Evolutionary conservation across 805 yeast genomes (phyloP).

Genomic region (Kuraishia piskuri): DNA sequence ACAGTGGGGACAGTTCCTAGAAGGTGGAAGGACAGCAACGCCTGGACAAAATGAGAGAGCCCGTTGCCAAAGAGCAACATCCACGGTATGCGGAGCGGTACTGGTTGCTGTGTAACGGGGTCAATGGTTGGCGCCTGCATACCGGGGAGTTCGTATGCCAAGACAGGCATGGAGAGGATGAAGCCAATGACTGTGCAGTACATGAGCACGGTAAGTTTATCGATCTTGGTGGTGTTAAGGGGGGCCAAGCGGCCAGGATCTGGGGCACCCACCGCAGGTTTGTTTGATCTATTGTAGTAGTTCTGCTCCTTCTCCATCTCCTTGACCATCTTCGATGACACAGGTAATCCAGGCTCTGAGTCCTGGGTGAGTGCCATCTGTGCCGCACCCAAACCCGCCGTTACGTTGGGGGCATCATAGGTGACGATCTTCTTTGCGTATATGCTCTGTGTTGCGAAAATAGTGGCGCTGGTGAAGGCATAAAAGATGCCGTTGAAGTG

Average conservation of each 20-base stretch:
- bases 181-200: constrained; percentile 70
- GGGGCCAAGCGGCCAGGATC: background rate
- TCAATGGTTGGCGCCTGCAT: constrained; percentile 12
- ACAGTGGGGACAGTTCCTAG: constrained; percentile 65
- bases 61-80: constrained; percentile 51
- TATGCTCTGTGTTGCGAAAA: constrained; percentile 71
- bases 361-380: constrained; percentile 1
- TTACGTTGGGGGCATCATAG: background rate
- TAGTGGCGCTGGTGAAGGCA: constrained; percentile 48
- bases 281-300: background rate
- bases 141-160: constrained; percentile 40
- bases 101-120: constrained; percentile 21
- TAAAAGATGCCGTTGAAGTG: constrained; percentile 33
- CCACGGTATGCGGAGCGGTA: constrained; percentile 12
- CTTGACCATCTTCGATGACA: constrained; percentile 12
- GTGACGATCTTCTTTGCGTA: constrained; percentile 69
- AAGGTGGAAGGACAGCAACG: constrained; percentile 67
- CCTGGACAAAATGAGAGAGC: constrained; percentile 59
- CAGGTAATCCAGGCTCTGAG: constrained; percentile 11
- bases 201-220: constrained; percentile 62
- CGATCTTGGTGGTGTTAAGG: constrained; percentile 30
- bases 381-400: background rate
- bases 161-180: constrained; percentile 50
- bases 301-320: constrained; percentile 2
- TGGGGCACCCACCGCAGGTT: background rate